Evolutionary conservation across 2,329 filamentous ascomycete species (phyloP), one percentile per base, ranked within the genome.

Genomic region (Aspergillus tamarii): DNA sequence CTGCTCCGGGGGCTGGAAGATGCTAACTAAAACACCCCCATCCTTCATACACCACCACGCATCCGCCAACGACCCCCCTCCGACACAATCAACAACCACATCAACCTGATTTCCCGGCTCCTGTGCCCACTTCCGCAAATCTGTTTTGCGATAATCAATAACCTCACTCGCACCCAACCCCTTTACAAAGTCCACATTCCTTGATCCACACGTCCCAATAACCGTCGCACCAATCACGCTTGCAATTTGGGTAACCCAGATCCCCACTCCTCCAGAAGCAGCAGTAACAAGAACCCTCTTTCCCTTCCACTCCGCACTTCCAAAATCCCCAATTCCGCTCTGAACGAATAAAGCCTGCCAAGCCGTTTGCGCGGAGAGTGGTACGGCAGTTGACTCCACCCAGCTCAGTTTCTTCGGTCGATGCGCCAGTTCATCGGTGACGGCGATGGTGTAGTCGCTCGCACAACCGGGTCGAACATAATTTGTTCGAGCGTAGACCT

Each of bases 281-380:
- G 76, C 83, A 5, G 78, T 83, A 16, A 84, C 71, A 12, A 82
- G 73, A 5, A 84, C 70, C n/a, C 75, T 69, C 69, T 80, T 81
- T 6, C 71, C 73, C n/a, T 64, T 65, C 65, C 69, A 72, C 6
- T 48, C 67, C 5, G 32, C 26, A 23, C 55, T 34, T 34, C 66
- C 64, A n/a, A 64, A 21, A 4, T 64, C 61, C 11, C 61, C 67
- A 21, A 69, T 36, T 8, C 75, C 74, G 2, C 69, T 72, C 61
- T 79, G 72, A n/a, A 76, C 73, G 54, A 83, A 83, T 2, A 84
- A 67, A 8, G 74, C 76, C 69, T 83, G 81, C 75, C 76, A 82
- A 8, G 80, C 81, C 60, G 78, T 83, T 65, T 80, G 55, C 9
- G 78, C 77, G 11, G 73, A 77, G 62, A 83, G 69, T 21, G 80